Conservation (phyloP, 306 rosid species). For the Prunus davidiana region DNA sequence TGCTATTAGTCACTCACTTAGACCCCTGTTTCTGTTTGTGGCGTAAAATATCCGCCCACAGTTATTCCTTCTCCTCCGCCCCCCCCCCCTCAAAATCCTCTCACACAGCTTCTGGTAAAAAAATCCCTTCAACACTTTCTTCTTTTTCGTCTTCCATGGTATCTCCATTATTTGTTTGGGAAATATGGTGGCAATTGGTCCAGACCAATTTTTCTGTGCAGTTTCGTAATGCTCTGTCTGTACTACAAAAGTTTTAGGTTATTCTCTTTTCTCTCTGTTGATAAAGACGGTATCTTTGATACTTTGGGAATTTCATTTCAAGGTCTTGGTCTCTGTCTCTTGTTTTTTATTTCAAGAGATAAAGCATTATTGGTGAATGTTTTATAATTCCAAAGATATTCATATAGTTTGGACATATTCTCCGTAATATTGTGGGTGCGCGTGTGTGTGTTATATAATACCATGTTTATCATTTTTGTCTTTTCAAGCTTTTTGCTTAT, state of each 20-base stretch:
- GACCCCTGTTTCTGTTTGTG: not conserved
- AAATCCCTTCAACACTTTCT: conserved; percentile 2
- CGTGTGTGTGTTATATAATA: no score
- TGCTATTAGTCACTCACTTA: not conserved
- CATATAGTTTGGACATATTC: not conserved
- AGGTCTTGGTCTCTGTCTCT: not conserved
- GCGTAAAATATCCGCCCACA: conserved; percentile 11
- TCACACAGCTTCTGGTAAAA: conserved; percentile 15
- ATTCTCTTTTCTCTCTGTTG: not conserved
- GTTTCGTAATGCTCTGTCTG: not conserved
- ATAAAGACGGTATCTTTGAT: not conserved
- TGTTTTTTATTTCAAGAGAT: not conserved
- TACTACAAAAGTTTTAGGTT: not conserved
- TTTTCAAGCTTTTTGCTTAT: no score
- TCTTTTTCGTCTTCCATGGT: not conserved
- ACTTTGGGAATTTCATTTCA: not conserved
- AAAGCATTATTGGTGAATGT: not conserved
- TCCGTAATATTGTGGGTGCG: no score
- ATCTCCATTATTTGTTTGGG: conserved; percentile 1
- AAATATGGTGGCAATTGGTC: conserved; percentile 2
- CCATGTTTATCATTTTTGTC: no score
- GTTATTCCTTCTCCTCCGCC: not conserved
- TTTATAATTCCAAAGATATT: not conserved
- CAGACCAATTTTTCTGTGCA: not conserved
- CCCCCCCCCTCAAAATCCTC: not conserved